Percentiles rank a stretch among this genome's conserved stretches.
Evolutionary conservation across 1,284 basidiomycete species (phyloP).

Genomic region (Amylostereum chailletii): DNA sequence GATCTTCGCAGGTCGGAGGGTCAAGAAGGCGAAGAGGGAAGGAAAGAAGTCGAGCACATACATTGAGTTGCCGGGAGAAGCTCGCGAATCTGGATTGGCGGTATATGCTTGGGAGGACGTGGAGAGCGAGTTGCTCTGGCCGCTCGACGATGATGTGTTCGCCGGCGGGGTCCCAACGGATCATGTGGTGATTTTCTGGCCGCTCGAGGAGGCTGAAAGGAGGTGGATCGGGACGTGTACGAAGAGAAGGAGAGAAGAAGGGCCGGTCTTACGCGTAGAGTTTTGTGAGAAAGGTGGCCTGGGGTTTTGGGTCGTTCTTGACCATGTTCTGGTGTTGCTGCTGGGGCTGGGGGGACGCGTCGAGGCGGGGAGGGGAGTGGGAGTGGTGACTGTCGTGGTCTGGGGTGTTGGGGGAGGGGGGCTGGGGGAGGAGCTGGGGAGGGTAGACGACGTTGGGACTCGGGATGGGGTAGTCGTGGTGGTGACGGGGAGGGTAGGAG

Average conservation of each 20-base stretch:
- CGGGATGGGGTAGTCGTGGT: slow-evolving; percentile 32
- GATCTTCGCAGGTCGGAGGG: slow-evolving; percentile 44
- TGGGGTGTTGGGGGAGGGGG: slow-evolving; percentile 10
- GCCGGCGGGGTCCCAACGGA: slow-evolving; percentile 84
- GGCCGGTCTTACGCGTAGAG: slow-evolving; percentile 66
- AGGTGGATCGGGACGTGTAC: slow-evolving; percentile 4
- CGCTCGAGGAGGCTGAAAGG: slow-evolving; percentile 65
- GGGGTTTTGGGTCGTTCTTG: slow-evolving; percentile 48
- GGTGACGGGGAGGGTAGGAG: slow-evolving; percentile 41
- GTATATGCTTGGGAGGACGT: slow-evolving; percentile 84
- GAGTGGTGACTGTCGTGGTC: slow-evolving; percentile 15
- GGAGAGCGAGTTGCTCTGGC: slow-evolving; percentile 81
- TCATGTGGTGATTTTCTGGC: slow-evolving; percentile 84
- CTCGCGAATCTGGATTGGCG: slow-evolving; percentile 89
- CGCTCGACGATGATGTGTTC: slow-evolving; percentile 89
- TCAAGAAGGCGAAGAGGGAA: slow-evolving; percentile 13
- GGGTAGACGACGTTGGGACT: slow-evolving; percentile 19
- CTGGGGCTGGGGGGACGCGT: slow-evolving; percentile 34
- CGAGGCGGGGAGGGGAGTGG: slow-evolving; percentile 24
- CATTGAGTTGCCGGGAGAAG: slow-evolving; percentile 91
- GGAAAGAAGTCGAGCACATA: slow-evolving; percentile 36
- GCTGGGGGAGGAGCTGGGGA: slow-evolving; percentile 17
- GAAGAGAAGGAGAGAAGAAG: slow-evolving; percentile 14
- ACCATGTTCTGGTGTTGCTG: slow-evolving; percentile 23
- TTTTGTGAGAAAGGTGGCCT: slow-evolving; percentile 88